Evolutionary conservation across 2,329 filamentous ascomycete genomes (phyloP).

Genomic region (Sclerotinia subarctica): DNA sequence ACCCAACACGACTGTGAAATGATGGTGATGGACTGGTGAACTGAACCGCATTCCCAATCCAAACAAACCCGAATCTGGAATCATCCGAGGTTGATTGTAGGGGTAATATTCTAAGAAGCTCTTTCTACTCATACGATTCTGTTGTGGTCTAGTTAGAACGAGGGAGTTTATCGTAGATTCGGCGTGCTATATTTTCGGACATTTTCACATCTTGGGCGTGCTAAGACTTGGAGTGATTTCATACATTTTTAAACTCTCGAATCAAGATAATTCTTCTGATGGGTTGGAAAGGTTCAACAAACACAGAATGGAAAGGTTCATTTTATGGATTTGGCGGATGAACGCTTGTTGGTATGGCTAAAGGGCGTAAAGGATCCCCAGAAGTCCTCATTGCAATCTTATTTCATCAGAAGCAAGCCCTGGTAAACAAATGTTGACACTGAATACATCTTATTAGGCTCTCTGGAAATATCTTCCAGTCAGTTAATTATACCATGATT

Average conservation of each 20-base stretch:
- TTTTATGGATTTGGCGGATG: background rate
- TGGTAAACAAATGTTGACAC: background rate
- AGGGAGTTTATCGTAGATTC: background rate
- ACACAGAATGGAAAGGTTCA: background rate
- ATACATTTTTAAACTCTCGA: background rate
- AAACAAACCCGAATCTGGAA: background rate
- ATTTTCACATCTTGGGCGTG: background rate
- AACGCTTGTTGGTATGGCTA: background rate
- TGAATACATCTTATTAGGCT: background rate
- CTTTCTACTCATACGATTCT: background rate
- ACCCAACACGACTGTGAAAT: background rate
- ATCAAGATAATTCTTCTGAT: background rate
- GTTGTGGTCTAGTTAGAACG: background rate
- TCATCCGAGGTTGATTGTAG: background rate
- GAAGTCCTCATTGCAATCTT: constrained; percentile 1
- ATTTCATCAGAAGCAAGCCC: background rate
- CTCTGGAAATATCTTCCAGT: background rate
- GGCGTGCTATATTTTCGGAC: background rate
- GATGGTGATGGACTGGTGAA: background rate
- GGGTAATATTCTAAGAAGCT: background rate
- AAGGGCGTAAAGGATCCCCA: background rate
- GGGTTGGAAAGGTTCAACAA: background rate
- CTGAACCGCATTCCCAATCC: background rate
- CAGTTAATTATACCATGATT: too few relatives aligned
- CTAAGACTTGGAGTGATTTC: background rate